phyloP scores from a whole-genome alignment of 1,284 basidiomycete species.

The Butyriboletus appendiculatus region DNA sequence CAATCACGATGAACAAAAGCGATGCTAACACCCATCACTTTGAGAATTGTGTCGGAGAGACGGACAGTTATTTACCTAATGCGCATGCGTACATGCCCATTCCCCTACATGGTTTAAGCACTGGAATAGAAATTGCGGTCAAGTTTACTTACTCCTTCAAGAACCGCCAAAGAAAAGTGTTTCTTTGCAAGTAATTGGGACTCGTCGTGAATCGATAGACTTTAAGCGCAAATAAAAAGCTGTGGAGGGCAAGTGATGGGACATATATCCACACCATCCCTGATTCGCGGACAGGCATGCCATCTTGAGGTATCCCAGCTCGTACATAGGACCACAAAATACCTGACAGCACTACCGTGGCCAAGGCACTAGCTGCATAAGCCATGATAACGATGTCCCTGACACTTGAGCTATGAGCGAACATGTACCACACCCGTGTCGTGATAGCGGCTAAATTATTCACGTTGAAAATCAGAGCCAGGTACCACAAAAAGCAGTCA shows the following conservation, averaged over 20 bases:
- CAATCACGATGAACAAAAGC: conserved; percentile 18
- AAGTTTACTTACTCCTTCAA: conserved; percentile 17
- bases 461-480: not conserved
- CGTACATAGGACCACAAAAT: not conserved
- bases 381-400: conserved; percentile 8
- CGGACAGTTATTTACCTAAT: conserved; percentile 2
- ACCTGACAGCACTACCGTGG: not conserved
- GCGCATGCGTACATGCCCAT: conserved; percentile 25
- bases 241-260: conserved; percentile 22
- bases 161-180: conserved; percentile 19
- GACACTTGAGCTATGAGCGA: conserved; percentile 7
- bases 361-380: not conserved
- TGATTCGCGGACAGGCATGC: not conserved
- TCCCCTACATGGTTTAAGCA: conserved; percentile 11
- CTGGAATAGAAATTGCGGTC: not conserved
- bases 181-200: conserved; percentile 11
- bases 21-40: conserved; percentile 13
- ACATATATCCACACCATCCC: conserved; percentile 14
- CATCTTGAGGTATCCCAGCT: not conserved
- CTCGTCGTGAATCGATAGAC: conserved; percentile 26
- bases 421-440: conserved; percentile 27
- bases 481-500: not conserved
- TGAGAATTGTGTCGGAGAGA: not conserved
- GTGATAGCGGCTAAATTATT: conserved; percentile 15
- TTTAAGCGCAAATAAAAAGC: conserved; percentile 20